A percentile compares a stretch with the other conserved stretches of the same genome.
Evolutionary conservation across 192 early-diverging fungal genomes (phyloP).

Genomic region (Mortierella hygrophila): DNA sequence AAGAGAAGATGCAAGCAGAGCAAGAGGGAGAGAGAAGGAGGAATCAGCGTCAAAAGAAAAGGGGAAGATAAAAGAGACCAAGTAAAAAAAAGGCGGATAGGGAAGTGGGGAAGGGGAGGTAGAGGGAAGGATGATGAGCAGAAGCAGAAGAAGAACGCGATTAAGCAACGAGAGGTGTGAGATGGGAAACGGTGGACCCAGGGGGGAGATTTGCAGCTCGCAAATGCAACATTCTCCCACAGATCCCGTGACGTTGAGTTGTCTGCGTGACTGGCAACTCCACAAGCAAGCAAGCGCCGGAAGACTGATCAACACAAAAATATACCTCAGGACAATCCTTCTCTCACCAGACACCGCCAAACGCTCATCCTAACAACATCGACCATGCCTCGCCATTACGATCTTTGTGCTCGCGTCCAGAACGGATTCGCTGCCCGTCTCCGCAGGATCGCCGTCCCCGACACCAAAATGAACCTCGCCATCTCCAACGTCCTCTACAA

Average conservation of each 20-base stretch:
- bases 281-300: background rate
- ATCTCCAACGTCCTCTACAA: conserved; percentile 90
- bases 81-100: background rate
- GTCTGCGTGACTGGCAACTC: no score
- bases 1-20: background rate
- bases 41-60: background rate
- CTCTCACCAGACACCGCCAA: background rate
- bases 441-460: conserved; percentile 87
- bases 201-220: background rate
- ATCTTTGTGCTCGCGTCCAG: conserved; percentile 90
- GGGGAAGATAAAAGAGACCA: background rate
- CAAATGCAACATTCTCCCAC: no score
- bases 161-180: background rate
- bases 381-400: conserved; percentile 82
- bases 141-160: background rate
- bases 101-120: background rate
- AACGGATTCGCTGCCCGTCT: conserved; percentile 91
- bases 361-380: background rate
- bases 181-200: background rate
- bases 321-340: background rate
- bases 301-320: background rate
- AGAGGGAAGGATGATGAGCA: background rate
- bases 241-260: background rate
- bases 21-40: background rate
- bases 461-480: conserved; percentile 88